A percentile compares a stretch with the other conserved stretches of the same genome.
phyloP scores from a whole-genome alignment of 805 yeast genomes.

The Ogataea dorogensis region DNA sequence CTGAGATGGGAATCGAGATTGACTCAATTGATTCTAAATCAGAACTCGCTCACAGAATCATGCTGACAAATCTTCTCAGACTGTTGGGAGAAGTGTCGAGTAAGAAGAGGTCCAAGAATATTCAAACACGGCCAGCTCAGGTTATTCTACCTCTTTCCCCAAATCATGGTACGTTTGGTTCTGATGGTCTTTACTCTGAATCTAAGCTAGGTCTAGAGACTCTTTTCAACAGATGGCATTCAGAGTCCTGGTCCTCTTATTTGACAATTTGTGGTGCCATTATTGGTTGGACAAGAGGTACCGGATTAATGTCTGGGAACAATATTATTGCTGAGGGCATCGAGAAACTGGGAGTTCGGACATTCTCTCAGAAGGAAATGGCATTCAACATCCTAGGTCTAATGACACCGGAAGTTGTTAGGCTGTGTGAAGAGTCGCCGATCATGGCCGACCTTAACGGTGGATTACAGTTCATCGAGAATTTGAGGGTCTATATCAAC shows the following conservation, averaged over 20 bases:
- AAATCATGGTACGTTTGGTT: conserved; percentile 98
- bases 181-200: conserved; percentile 97
- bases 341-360: conserved; percentile 93
- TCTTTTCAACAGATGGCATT: conserved; percentile 96
- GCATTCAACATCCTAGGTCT: conserved; percentile 96
- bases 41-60: conserved; percentile 96
- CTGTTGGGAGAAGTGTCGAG: conserved; percentile 86
- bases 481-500: conserved; percentile 84
- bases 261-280: conserved; percentile 97
- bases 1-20: conserved; percentile 96
- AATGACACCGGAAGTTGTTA: conserved; percentile 79
- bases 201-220: conserved; percentile 95
- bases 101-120: conserved; percentile 70
- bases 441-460: conserved; percentile 98
- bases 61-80: conserved; percentile 94
- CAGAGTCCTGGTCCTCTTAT: conserved; percentile 94
- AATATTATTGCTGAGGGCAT: conserved; percentile 97
- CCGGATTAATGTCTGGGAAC: conserved; percentile 97
- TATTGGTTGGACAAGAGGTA: conserved; percentile 99
- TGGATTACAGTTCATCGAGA: conserved; percentile 91
- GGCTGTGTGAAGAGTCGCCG: conserved; percentile 88
- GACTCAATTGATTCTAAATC: conserved; percentile 92
- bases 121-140: conserved; percentile 97
- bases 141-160: conserved; percentile 96
- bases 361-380: conserved; percentile 99